phyloP scores from a whole-genome alignment of 1,284 basidiomycete species.

The Ceratobasidium sp. region DNA sequence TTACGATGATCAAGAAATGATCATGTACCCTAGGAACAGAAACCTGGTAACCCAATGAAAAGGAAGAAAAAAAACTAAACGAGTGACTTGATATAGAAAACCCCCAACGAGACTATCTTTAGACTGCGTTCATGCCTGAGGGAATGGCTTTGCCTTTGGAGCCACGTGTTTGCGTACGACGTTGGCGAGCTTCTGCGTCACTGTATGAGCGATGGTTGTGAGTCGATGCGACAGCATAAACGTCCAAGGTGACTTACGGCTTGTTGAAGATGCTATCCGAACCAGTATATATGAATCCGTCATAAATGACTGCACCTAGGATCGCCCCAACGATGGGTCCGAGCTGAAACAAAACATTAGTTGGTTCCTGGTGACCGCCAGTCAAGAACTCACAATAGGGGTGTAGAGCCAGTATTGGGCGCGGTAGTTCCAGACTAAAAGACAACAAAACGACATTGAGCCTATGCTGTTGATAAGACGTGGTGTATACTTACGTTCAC shows the following conservation, averaged over 20 bases:
- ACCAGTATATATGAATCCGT: slow-evolving; percentile 49
- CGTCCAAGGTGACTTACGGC: slow-evolving; percentile 1
- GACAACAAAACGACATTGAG: slow-evolving; percentile 38
- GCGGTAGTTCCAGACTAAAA: slow-evolving; percentile 36
- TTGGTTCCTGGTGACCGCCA: neutral
- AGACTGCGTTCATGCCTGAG: slow-evolving; percentile 28
- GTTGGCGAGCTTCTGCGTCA: slow-evolving; percentile 12
- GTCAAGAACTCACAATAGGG: slow-evolving; percentile 54
- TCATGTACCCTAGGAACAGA: too few species aligned
- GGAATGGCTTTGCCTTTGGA: slow-evolving; percentile 33
- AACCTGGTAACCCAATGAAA: too few species aligned
- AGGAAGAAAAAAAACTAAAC: too few species aligned
- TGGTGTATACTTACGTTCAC: slow-evolving; percentile 46
- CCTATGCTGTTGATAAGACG: slow-evolving; percentile 39
- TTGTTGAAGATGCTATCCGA: slow-evolving; percentile 47
- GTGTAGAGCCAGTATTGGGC: slow-evolving; percentile 82
- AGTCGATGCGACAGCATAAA: neutral
- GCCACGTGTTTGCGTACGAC: slow-evolving; percentile 7
- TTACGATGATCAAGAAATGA: too few species aligned
- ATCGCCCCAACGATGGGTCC: slow-evolving; percentile 46
- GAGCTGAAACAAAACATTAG: slow-evolving; percentile 38
- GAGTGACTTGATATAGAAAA: too few species aligned
- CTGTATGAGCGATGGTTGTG: neutral
- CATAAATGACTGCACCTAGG: slow-evolving; percentile 48
- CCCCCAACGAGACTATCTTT: neutral